Evolutionary conservation across 768 basidiomycete species (phyloP).

Genomic region (Glaciozyma martinii): DNA sequence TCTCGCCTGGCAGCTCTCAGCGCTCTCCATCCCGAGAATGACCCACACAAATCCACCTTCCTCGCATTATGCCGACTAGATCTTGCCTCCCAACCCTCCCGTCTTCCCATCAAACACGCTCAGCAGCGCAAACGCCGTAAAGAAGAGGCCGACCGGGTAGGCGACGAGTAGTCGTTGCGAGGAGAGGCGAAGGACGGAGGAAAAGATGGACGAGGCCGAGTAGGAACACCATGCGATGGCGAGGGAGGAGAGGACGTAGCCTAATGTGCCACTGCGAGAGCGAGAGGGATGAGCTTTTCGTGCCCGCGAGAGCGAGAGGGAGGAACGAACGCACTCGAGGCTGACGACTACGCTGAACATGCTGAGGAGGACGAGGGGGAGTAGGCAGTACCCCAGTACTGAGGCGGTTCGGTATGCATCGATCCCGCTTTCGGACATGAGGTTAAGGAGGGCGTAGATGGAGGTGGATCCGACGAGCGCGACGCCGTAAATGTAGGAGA

Average conservation of each 20-base stretch:
- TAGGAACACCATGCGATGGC: conserved; percentile 96
- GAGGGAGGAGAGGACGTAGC: conserved; percentile 69
- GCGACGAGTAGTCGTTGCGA: conserved; percentile 90
- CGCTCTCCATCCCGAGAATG: no score
- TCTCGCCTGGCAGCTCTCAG: no score
- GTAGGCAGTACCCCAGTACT: conserved; percentile 88
- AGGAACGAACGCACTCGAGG: conserved; percentile 60
- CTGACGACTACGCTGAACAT: conserved; percentile 76
- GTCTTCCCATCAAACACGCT: conserved; percentile 7
- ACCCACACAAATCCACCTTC: no score
- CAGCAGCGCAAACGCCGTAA: conserved; percentile 9
- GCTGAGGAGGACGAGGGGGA: conserved; percentile 93
- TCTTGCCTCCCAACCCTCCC: not conserved
- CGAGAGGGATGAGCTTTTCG: conserved; percentile 1
- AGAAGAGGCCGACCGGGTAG: conserved; percentile 88
- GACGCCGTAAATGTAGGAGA: conserved; percentile 97
- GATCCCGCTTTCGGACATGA: conserved; percentile 92
- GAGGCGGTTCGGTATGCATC: conserved; percentile 86
- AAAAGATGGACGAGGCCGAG: conserved; percentile 89
- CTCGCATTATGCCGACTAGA: not conserved
- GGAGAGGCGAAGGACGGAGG: conserved; percentile 88
- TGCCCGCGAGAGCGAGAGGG: no score
- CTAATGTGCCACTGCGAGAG: conserved; percentile 59
- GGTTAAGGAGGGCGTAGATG: conserved; percentile 86
- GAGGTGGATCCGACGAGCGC: conserved; percentile 86